Conservation (phyloP, 441 rosid species). For the Jatropha podagrica region DNA sequence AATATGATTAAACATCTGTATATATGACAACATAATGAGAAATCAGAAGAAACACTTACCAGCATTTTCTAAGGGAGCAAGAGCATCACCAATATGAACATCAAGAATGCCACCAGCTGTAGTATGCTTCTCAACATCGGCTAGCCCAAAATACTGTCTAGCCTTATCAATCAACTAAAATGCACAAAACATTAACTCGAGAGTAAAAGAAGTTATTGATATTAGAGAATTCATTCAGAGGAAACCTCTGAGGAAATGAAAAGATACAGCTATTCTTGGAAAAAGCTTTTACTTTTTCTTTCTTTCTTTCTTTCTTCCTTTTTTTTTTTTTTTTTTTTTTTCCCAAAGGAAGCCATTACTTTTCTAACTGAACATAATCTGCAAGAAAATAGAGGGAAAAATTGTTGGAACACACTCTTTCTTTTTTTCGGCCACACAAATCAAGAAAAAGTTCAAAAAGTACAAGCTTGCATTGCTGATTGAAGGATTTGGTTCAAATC, state of each 20-base stretch:
- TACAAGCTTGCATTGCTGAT: too few relatives aligned
- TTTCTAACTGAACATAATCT: slow-evolving; percentile 2
- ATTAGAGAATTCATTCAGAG: background rate
- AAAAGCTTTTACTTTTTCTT: too few relatives aligned
- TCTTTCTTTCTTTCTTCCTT: too few relatives aligned
- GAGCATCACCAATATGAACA: slow-evolving; percentile 63
- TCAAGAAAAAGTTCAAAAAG: background rate
- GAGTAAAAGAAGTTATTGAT: background rate
- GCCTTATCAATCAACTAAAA: slow-evolving; percentile 67
- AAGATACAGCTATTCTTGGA: too few relatives aligned
- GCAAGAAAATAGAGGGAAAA: background rate
- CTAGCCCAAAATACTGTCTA: slow-evolving; percentile 59
- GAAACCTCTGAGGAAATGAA: too few relatives aligned
- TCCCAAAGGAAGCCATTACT: background rate
- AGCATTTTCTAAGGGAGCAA: slow-evolving; percentile 46
- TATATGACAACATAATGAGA: background rate
- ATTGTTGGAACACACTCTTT: too few relatives aligned
- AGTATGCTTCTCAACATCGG: slow-evolving; percentile 62
- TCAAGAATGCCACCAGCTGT: slow-evolving; percentile 52
- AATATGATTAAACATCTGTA: background rate
- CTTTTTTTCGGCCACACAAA: background rate
- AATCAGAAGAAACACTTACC: slow-evolving; percentile 39
- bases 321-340: too few relatives aligned
- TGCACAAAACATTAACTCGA: slow-evolving; percentile 13
- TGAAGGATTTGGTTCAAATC: too few relatives aligned